Evolutionary conservation across 1,284 basidiomycete genomes (phyloP).

Genomic region (Boletus smithii): DNA sequence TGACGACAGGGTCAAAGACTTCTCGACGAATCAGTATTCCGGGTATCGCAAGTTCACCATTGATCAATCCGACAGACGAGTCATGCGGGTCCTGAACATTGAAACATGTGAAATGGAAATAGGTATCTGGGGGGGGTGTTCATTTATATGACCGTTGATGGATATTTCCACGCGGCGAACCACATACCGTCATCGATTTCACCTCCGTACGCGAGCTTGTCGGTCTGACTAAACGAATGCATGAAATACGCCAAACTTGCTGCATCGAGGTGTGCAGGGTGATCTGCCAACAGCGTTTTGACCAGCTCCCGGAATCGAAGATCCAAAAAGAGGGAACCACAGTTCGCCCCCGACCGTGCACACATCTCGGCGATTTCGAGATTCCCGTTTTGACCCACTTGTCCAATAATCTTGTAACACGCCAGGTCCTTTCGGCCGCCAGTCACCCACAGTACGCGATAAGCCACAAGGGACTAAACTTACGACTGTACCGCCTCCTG

Average conservation of each 20-base stretch:
- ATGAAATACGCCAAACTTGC: slow-evolving; percentile 79
- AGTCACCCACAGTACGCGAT: slow-evolving; percentile 8
- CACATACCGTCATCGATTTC: slow-evolving; percentile 65
- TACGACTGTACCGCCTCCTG: slow-evolving; percentile 76
- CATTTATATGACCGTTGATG: slow-evolving; percentile 12
- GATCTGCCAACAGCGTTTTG: slow-evolving; percentile 62
- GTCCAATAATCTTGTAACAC: slow-evolving; percentile 77
- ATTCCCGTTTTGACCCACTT: slow-evolving; percentile 63
- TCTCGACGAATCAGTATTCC: slow-evolving; percentile 70
- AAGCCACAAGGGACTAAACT: slow-evolving; percentile 22
- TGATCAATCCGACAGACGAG: slow-evolving; percentile 65
- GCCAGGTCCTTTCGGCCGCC: slow-evolving; percentile 50
- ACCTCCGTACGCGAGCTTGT: slow-evolving; percentile 72
- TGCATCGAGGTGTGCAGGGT: slow-evolving; percentile 75
- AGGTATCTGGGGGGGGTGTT: slow-evolving; percentile 49
- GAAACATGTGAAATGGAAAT: slow-evolving; percentile 82
- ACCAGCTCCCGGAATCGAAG: slow-evolving; percentile 77
- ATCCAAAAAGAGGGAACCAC: slow-evolving; percentile 80
- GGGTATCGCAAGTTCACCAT: slow-evolving; percentile 77
- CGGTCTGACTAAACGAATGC: slow-evolving; percentile 82
- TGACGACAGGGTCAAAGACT: slow-evolving; percentile 78
- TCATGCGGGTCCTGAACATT: slow-evolving; percentile 76
- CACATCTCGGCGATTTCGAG: slow-evolving; percentile 85
- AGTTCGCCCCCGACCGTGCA: slow-evolving; percentile 76
- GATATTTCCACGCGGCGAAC: slow-evolving; percentile 8